Evolutionary conservation across 1,139 yeast species (phyloP).

Genomic region (Yamadazyma dendronema): DNA sequence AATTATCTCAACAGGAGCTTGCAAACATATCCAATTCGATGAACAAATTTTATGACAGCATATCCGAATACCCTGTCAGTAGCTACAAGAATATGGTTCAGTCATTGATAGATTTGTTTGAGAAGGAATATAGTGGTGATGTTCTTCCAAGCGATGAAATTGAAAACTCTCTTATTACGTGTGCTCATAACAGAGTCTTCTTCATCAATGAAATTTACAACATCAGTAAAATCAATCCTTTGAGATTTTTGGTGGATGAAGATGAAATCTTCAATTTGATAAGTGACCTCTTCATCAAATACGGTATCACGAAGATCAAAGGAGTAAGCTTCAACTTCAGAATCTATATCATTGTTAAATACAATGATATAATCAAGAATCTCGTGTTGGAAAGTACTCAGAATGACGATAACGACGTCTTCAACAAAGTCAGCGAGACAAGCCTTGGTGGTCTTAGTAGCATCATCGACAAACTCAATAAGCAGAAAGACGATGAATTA

Average conservation of each 20-base stretch:
- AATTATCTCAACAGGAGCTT: conserved; percentile 43
- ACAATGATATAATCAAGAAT: conserved; percentile 47
- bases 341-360: conserved; percentile 33
- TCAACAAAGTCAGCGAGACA: conserved; percentile 20
- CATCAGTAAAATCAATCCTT: conserved; percentile 48
- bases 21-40: conserved; percentile 54
- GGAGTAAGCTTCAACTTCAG: conserved; percentile 10
- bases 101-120: conserved; percentile 40
- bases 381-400: conserved; percentile 45
- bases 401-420: conserved; percentile 16
- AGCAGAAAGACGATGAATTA: conserved; percentile 24
- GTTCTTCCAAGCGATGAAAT: background rate
- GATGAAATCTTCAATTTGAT: conserved; percentile 47
- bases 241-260: conserved; percentile 43
- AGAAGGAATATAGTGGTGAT: conserved; percentile 6
- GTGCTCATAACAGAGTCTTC: conserved; percentile 44
- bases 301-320: conserved; percentile 25
- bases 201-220: conserved; percentile 40
- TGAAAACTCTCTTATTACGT: conserved; percentile 11
- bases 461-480: conserved; percentile 31
- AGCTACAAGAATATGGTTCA: conserved; percentile 48
- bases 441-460: conserved; percentile 28
- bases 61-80: conserved; percentile 49
- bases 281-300: conserved; percentile 40
- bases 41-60: conserved; percentile 60